A percentile compares a stretch with the other conserved stretches of the same genome.
Evolutionary conservation across 2,329 filamentous ascomycete genomes (phyloP).

Genomic region (Penicillium sp.): DNA sequence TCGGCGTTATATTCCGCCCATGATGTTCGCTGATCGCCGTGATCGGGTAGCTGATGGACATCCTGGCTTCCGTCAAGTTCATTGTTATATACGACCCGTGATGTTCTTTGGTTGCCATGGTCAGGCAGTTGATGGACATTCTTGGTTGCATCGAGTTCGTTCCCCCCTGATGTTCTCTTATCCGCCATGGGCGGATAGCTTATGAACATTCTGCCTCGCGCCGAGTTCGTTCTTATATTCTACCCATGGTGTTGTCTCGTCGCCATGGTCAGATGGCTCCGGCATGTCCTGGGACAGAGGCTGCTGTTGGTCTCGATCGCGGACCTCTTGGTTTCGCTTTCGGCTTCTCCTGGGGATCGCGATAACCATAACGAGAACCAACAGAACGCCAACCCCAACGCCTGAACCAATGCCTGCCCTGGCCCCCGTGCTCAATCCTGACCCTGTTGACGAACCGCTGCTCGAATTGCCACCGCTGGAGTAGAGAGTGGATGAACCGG

Average conservation of each 20-base stretch:
- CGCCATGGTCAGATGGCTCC: neutral
- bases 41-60: too few relatives aligned
- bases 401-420: neutral
- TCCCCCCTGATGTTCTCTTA: too few relatives aligned
- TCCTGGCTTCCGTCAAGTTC: neutral
- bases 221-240: neutral
- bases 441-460: neutral
- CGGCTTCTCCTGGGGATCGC: neutral
- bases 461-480: neutral
- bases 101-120: neutral
- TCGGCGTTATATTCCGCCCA: too few relatives aligned
- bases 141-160: too few relatives aligned
- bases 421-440: neutral
- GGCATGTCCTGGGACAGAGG: neutral
- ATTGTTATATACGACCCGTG: neutral
- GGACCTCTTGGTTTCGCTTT: neutral
- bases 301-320: neutral
- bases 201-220: neutral
- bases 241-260: neutral
- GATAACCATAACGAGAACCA: neutral
- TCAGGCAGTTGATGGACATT: neutral
- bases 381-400: neutral
- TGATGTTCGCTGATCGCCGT: too few relatives aligned
- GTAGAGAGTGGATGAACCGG: neutral
- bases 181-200: too few relatives aligned